Base-by-base conservation (phyloP, 2,329 filamentous ascomycete species). In the Venturia nashicola region DNA sequence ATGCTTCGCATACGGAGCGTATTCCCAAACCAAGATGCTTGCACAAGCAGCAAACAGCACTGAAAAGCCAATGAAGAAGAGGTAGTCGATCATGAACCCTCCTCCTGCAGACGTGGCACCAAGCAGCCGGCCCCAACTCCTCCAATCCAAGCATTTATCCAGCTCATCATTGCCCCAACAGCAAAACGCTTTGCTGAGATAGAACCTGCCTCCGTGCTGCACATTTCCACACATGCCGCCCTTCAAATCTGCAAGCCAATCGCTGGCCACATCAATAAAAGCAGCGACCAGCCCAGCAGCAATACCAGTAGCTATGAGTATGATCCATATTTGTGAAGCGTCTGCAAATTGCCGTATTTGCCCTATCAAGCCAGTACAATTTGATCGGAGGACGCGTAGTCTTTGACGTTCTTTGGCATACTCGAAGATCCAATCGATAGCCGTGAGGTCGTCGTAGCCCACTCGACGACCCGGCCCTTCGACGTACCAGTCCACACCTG, bases 341-440 rank as follows among this genome's bases (percentile, higher is more conserved):
- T 99, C 94, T 18, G 90, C 79, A 32, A 95, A 77, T 68, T 88
- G 86, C 66, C 83, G 86, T 63, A 88, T 70, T 69, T 91, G 85
- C 14, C 91, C 91, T 23, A 92, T 66, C 5, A 96, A 68, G 0
- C 91, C 90, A 23, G 83, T 81, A 8, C 86, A 83, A 69, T 83
- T 84, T 0, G 88, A 84, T 64, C 86, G 83, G 23, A 99, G 79
- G 39, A 88, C 83, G n/a, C 91, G 85, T 70, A 95, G 78, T 32
- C 94, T 85, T 74, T 96, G 91, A 23, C 94, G 85, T 77, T 99
- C 94, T 75, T 97, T 97, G 62, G 90, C 94, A 72, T 97, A 96
- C 75, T 99, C 94, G 70, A 96, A 97, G 72, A 97, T 97, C 94
- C 94, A 99, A 78, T 99, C 94, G 73, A 99, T 99, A 65, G 94